Percentiles rank a stretch among this genome's conserved stretches.
phyloP scores from a whole-genome alignment of 2,329 filamentous ascomycete species.

The Fusarium verrucosum region DNA sequence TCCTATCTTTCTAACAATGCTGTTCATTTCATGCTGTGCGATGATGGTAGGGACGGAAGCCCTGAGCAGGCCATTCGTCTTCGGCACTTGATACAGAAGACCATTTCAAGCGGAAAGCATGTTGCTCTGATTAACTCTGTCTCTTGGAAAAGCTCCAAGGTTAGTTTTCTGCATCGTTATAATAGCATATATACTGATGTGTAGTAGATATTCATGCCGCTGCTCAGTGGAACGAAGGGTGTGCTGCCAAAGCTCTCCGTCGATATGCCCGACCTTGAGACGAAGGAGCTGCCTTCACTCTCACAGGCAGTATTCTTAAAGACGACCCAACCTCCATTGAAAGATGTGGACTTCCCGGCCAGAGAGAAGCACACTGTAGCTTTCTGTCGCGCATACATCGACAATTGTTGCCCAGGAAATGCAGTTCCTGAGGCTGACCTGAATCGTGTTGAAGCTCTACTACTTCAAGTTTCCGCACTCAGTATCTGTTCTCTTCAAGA shows the following conservation, averaged over 20 bases:
- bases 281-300: not conserved
- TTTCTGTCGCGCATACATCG: conserved; percentile 22
- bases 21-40: conserved; percentile 74
- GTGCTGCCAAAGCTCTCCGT: not conserved
- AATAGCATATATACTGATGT: not conserved
- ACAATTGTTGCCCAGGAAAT: not conserved
- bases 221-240: conserved; percentile 19
- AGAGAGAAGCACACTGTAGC: conserved; percentile 22
- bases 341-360: not conserved
- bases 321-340: not conserved
- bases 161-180: conserved; percentile 36
- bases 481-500: conserved; percentile 23
- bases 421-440: not conserved
- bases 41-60: conserved; percentile 63
- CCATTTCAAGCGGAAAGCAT: conserved; percentile 66
- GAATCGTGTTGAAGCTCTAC: conserved; percentile 17
- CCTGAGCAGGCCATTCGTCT: conserved; percentile 57
- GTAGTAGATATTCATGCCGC: conserved; percentile 26
- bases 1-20: conserved; percentile 63
- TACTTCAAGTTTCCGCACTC: conserved; percentile 21
- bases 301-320: not conserved
- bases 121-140: conserved; percentile 71
- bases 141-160: conserved; percentile 71
- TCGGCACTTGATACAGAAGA: conserved; percentile 46
- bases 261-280: not conserved